Base-by-base conservation (phyloP, 495 filamentous ascomycete genomes). In the Letharia columbiana region DNA sequence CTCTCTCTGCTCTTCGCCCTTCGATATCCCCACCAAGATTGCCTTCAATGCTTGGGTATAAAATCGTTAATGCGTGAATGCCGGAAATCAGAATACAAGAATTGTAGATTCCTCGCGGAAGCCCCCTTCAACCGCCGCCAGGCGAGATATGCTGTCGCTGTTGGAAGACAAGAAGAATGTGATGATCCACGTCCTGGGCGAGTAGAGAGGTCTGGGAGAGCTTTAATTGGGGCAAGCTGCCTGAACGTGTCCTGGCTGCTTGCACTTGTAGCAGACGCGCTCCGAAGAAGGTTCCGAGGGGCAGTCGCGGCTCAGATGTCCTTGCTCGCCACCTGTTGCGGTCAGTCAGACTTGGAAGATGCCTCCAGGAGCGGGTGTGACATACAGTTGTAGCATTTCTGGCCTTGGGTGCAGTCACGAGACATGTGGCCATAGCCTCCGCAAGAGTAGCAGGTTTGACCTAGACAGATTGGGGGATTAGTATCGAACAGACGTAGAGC, bases 351-450 rank as follows among this genome's bases (percentile, higher is more conserved):
- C 20, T 40, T 28, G 23, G 15, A 28, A 52, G 49, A 52, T 52
- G 49, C 49, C 49, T 52, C 49, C 49, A 52, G 31, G 23, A 52
- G 9, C 23, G 18, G 17, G 31, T 11, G 12, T 47, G 45, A 75
- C 83, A 75, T 72, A 87, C 94, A 98, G 86, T 98, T 98, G 87
- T 98, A 98, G 87, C 94, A 98, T 83, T 98, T 98, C 82, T 92
- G 92, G 64, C 94, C 94, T 73, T 98, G 94, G 59, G 95, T 96
- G 80, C 94, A 98, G 78, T 98, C 94, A 70, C 92, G 88, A 72
- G 90, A 92, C 88, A 97, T 91, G 81, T 98, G 94, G 69, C 94
- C 95, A 75, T 89, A 91, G 58, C 94, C 94, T 73, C 94, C 93
- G 78, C 93, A 97, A 54, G 92, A 94, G 82, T 96, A 97, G 85